Evolutionary conservation across 1,284 basidiomycete genomes (phyloP).

Genomic region (Inonotus obliquus): DNA sequence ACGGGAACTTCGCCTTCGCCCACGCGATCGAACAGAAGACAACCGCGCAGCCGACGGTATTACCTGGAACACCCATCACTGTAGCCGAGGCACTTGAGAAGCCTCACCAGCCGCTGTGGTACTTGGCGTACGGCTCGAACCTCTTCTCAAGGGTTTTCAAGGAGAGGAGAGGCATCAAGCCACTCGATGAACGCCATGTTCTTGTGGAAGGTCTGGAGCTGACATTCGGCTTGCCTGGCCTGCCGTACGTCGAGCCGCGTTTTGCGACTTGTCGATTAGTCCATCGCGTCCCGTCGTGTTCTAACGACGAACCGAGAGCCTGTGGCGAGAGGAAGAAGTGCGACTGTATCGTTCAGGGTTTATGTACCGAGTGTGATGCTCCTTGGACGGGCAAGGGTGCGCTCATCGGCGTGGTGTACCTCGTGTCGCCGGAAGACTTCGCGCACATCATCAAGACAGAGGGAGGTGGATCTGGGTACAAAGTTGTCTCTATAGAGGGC

Average conservation of each 20-base stretch:
- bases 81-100: not conserved
- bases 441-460: conserved; percentile 15
- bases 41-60: not conserved
- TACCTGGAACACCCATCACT: not conserved
- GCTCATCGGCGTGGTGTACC: conserved; percentile 19
- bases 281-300: too few relatives aligned
- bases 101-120: conserved; percentile 14
- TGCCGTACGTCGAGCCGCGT: conserved; percentile 19
- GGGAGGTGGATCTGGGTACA: conserved; percentile 17
- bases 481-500: conserved; percentile 12
- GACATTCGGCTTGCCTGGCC: conserved; percentile 16
- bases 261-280: conserved; percentile 19
- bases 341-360: not conserved
- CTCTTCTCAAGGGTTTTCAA: conserved; percentile 16
- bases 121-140: conserved; percentile 21
- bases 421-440: conserved; percentile 18
- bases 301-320: not conserved
- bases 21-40: too few relatives aligned
- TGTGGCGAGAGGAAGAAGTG: not conserved
- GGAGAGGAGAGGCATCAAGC: conserved; percentile 13
- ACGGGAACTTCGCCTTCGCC: too few relatives aligned
- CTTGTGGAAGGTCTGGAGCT: conserved; percentile 16
- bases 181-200: conserved; percentile 11
- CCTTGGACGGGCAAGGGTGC: conserved; percentile 9
- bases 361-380: not conserved